phyloP scores from a whole-genome alignment of 257 asterid genomes.

The Solanum acaule region DNA sequence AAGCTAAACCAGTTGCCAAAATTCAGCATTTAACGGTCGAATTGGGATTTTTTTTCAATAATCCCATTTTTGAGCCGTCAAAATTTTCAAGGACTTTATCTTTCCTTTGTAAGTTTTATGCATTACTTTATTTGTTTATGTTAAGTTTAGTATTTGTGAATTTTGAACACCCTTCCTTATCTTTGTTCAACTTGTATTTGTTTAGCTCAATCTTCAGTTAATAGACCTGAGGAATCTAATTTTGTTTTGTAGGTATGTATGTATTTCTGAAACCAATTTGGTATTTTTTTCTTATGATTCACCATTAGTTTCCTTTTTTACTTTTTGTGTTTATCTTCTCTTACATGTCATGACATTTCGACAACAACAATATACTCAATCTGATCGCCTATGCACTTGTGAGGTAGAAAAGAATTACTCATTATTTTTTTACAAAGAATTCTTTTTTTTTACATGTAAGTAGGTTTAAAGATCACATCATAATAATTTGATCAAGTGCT shows the following conservation, averaged over 20 bases:
- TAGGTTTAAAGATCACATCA: background rate
- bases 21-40: background rate
- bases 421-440: background rate
- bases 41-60: background rate
- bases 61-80: background rate
- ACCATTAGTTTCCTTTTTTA: background rate
- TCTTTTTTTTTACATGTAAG: background rate
- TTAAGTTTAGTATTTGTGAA: background rate
- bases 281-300: background rate
- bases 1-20: background rate
- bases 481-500: background rate
- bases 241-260: background rate
- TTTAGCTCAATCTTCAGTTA: background rate
- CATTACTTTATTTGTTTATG: background rate
- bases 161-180: background rate
- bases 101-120: background rate
- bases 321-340: background rate
- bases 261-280: background rate
- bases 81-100: background rate
- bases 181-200: background rate
- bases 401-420: background rate
- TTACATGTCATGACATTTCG: background rate
- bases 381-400: background rate
- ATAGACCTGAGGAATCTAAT: background rate
- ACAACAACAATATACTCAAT: background rate